phyloP scores from a whole-genome alignment of 1,284 basidiomycete species.

The Rhodotorula sp. region DNA sequence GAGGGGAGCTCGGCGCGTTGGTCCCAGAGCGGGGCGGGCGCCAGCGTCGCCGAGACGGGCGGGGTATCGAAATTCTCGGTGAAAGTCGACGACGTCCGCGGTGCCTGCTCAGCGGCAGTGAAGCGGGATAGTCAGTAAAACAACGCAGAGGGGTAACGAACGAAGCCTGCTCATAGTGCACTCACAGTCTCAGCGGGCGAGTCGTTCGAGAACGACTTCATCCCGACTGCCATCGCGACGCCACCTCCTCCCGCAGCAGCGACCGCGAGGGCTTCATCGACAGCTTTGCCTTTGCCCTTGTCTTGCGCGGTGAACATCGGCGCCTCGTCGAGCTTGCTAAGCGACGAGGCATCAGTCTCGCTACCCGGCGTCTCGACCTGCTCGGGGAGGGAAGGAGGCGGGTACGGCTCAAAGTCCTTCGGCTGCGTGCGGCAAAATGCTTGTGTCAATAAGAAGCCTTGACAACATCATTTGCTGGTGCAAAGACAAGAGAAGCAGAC shows the following conservation, averaged over 20 bases:
- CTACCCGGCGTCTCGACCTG: background rate
- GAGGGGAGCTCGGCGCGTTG: slow-evolving; percentile 27
- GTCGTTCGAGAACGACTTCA: slow-evolving; percentile 9
- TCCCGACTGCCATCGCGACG: slow-evolving; percentile 7
- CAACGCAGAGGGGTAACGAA: too few relatives aligned
- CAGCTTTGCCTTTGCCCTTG: slow-evolving; percentile 20
- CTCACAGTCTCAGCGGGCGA: background rate
- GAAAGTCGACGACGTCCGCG: background rate
- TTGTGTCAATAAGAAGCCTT: background rate
- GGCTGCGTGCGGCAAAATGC: background rate
- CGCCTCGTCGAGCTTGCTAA: background rate
- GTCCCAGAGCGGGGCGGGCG: slow-evolving; percentile 6
- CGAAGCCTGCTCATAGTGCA: too few relatives aligned
- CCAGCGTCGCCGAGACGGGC: background rate
- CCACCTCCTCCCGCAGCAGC: slow-evolving; percentile 12
- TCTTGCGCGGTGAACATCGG: background rate
- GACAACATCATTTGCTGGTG: background rate
- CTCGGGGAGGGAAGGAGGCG: background rate
- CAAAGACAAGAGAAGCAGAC: background rate
- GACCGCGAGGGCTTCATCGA: slow-evolving; percentile 16
- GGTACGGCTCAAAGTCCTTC: slow-evolving; percentile 23
- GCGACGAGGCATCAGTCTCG: background rate
- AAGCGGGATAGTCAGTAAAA: background rate
- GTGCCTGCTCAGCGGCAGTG: background rate
- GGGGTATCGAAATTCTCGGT: background rate